Base-by-base conservation (phyloP, 495 filamentous ascomycete species). In the Ascodesmis nigricans region DNA sequence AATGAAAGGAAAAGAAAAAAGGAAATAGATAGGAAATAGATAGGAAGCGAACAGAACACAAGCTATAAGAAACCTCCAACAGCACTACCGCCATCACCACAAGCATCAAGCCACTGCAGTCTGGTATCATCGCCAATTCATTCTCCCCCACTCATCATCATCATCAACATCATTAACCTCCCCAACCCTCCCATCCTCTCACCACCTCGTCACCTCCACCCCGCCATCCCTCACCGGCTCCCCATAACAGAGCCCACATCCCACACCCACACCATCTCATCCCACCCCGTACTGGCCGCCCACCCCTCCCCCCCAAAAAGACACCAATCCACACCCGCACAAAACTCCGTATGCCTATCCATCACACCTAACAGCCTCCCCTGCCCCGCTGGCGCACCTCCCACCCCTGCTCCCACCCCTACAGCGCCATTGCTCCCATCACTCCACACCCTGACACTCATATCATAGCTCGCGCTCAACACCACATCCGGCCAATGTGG, bases 261-360 rank as follows among this genome's bases (percentile, higher is more conserved):
- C 82, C 82, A 97, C 6, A 93, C 69, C 49, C 82, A 63, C 21
- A 97, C 58, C 43, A 70, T 65, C 56, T 91, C 78, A 55, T 97
- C 87, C 90, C 90, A 97, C 0, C 79, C 80, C 4, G 72, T 73
- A 49, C 73, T 87, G 6, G 87, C 87, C 55, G 77, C 78, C 90
- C 90, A 97, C 2, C 90, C 87, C 43, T 91, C 84, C 11, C 66
- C 71, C 4, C 87, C 87, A 53, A 97, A 97, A 20, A 97, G 53
- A 57, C 87, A 93, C 87, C 87, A 97, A 50, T 95, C 87, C 6
- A 93, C 78, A 11, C 87, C 87, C n/a, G 78, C 92, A 19, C 72
- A 81, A 53, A 97, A 97, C 58, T 97, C 87, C 1, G 83, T 90
- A 57, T 97, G 87, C 25, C 66, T 61, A 29, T 71, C 76, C 83